Percentiles rank a stretch among this genome's conserved stretches.
phyloP scores from a whole-genome alignment of 306 rosid species.

The Macrotyloma uniflorum region DNA sequence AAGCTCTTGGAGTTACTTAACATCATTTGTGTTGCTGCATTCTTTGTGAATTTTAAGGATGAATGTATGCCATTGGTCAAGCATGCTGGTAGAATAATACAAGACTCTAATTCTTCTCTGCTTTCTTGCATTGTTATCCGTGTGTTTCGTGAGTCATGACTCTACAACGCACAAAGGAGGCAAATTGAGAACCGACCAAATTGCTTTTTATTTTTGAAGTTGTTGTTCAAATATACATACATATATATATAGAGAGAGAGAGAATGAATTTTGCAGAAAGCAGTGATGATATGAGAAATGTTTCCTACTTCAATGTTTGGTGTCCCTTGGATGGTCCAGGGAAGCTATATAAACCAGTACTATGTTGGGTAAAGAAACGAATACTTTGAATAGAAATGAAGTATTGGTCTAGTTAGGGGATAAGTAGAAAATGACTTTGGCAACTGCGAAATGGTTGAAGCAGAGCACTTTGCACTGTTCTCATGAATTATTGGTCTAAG shows the following conservation, averaged over 20 bases:
- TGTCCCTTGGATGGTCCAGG: not conserved
- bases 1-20: not conserved
- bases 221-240: too few species aligned
- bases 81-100: not conserved
- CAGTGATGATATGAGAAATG: constrained; percentile 3
- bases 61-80: not conserved
- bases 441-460: not conserved
- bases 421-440: constrained; percentile 1
- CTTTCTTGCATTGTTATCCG: not conserved
- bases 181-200: not conserved
- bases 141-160: not conserved
- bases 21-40: not conserved
- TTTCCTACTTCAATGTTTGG: not conserved
- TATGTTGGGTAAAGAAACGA: not conserved
- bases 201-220: not conserved
- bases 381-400: not conserved
- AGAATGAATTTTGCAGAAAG: not conserved
- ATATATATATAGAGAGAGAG: not conserved
- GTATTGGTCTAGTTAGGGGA: not conserved
- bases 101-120: not conserved
- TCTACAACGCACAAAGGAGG: not conserved
- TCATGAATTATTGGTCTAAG: constrained; percentile 11
- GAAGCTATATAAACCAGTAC: not conserved
- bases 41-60: not conserved
- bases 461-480: not conserved